Conservation (phyloP, 305 asterid species). For the Rubia tinctorum region DNA sequence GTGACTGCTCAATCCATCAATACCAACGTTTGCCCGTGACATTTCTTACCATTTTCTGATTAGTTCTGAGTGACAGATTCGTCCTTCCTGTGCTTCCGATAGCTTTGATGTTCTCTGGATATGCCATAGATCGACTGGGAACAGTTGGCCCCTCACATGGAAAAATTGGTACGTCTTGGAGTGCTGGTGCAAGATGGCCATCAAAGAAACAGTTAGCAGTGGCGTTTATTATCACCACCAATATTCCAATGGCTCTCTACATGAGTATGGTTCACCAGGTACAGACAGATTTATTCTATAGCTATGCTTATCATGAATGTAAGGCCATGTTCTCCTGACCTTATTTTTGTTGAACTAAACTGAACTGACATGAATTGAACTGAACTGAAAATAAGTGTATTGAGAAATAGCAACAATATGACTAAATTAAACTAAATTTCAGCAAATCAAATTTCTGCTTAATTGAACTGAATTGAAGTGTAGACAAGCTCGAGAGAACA, state of each 20-base stretch:
- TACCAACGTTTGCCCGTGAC: slow-evolving; percentile 19
- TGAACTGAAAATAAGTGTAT: too few species aligned
- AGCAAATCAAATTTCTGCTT: too few species aligned
- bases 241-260: slow-evolving; percentile 86
- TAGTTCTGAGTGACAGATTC: slow-evolving; percentile 62
- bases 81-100: slow-evolving; percentile 96
- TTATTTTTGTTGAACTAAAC: too few species aligned
- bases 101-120: slow-evolving; percentile 81
- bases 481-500: neutral
- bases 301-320: neutral
- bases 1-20: slow-evolving; percentile 29
- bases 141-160: slow-evolving; percentile 21
- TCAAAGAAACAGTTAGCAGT: slow-evolving; percentile 42
- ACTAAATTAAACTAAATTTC: too few species aligned
- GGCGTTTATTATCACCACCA: slow-evolving; percentile 59
- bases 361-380: too few species aligned
- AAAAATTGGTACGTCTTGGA: slow-evolving; percentile 30
- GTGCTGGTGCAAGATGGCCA: slow-evolving; percentile 22
- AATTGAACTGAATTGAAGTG: too few species aligned
- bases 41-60: slow-evolving; percentile 40
- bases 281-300: slow-evolving; percentile 3
- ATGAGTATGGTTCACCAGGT: slow-evolving; percentile 98
- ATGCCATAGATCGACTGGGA: slow-evolving; percentile 54
- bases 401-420: too few species aligned
- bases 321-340: neutral